phyloP scores from a whole-genome alignment of 2,329 filamentous ascomycete genomes.

The Westerdykella ornata region DNA sequence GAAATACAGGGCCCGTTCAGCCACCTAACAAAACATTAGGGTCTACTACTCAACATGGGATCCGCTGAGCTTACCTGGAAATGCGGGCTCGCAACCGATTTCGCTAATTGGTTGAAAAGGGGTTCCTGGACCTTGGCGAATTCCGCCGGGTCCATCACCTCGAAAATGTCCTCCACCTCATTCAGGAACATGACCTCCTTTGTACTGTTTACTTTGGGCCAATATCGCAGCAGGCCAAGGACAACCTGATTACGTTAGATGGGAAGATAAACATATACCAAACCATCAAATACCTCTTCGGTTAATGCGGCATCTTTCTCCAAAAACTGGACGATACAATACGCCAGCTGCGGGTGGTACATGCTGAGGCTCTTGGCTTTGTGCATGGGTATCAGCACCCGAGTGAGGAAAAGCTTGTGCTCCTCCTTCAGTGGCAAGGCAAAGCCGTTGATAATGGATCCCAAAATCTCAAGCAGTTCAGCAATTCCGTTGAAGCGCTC shows the following conservation, averaged over 20 bases:
- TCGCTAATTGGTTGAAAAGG: constrained; percentile 92
- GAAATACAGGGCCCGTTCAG: constrained; percentile 94
- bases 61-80: constrained; percentile 60
- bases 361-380: constrained; percentile 99
- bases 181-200: constrained; percentile 99
- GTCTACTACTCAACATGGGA: not conserved
- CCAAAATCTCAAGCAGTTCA: constrained; percentile 90
- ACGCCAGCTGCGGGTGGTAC: constrained; percentile 97
- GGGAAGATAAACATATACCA: constrained; percentile 4
- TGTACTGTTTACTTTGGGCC: constrained; percentile 99
- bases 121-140: constrained; percentile 98
- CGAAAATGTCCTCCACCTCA: constrained; percentile 98
- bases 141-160: constrained; percentile 98
- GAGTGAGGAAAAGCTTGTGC: constrained; percentile 94
- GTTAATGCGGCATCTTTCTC: constrained; percentile 96
- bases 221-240: constrained; percentile 87
- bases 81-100: constrained; percentile 95
- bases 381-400: constrained; percentile 87
- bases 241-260: constrained; percentile 59
- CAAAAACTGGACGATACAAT: constrained; percentile 97
- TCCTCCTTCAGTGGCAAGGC: constrained; percentile 95
- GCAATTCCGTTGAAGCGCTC: constrained; percentile 98
- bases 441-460: constrained; percentile 98
- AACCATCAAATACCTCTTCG: constrained; percentile 65
- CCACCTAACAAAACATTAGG: constrained; percentile 53